These are phyloP conservation scores for Wilcoxina mikolae DNA, from an alignment of 495 filamentous ascomycete species.

Conservation along the genomic window DNA sequence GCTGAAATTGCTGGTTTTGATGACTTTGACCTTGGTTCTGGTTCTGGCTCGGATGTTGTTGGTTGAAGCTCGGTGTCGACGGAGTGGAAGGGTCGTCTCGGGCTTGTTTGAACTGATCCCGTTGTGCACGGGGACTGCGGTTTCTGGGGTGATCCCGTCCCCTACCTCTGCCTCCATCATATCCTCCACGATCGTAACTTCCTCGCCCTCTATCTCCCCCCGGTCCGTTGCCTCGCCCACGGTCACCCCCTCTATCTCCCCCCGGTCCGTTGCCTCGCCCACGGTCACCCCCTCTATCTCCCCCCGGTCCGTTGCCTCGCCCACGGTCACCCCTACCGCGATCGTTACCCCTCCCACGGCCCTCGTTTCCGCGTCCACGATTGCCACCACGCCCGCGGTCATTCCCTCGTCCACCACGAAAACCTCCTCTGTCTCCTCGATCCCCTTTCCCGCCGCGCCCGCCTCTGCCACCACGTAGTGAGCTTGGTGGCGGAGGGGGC, in stretches of 20 bases:
- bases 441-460: conserved; percentile 38
- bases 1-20: neutral
- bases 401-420: conserved; percentile 32
- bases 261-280: conserved; percentile 21
- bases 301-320: neutral
- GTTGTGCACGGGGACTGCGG: neutral
- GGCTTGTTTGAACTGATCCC: neutral
- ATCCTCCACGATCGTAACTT: neutral
- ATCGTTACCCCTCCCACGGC: neutral
- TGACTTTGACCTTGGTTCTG: neutral
- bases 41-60: neutral
- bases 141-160: neutral
- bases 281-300: neutral
- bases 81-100: neutral
- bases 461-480: conserved; percentile 31
- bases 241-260: neutral
- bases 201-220: neutral
- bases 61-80: neutral
- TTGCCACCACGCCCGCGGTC: conserved; percentile 30
- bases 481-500: conserved; percentile 21
- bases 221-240: neutral
- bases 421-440: conserved; percentile 33
- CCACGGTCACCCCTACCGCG: neutral
- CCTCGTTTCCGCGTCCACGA: neutral
- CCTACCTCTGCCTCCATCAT: neutral